phyloP scores from a whole-genome alignment of 129 eudicot genomes.

The Flaveria robusta region DNA sequence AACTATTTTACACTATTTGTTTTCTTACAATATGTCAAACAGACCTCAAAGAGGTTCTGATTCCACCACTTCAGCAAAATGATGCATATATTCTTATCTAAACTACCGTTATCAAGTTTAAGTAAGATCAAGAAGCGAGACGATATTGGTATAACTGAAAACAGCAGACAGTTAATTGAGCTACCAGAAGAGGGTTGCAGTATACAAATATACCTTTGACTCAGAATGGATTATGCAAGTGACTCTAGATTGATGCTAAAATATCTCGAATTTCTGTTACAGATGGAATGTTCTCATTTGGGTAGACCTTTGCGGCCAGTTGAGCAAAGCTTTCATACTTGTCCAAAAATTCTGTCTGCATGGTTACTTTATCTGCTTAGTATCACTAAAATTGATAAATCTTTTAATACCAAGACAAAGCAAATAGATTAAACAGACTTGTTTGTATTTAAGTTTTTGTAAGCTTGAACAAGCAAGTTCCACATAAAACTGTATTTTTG shows the following conservation, averaged over 20 bases:
- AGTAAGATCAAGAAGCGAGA: neutral
- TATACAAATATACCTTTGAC: conserved; percentile 20
- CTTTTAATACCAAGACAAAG: neutral
- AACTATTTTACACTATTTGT: too few species aligned
- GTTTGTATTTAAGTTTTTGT: too few species aligned
- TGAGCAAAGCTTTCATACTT: conserved; percentile 86
- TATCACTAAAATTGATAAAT: neutral
- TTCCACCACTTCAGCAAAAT: neutral
- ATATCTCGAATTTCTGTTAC: conserved; percentile 70
- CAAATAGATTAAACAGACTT: neutral
- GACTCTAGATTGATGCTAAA: conserved; percentile 71
- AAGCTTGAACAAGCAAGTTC: neutral
- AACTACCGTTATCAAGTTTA: neutral
- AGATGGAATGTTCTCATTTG: conserved; percentile 68
- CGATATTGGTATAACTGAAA: neutral
- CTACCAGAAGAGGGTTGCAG: conserved; percentile 4
- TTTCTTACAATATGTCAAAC: too few species aligned
- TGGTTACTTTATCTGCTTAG: conserved; percentile 14
- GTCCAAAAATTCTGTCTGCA: conserved; percentile 85
- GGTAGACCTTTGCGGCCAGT: conserved; percentile 74
- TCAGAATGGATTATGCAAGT: conserved; percentile 9
- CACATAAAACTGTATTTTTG: neutral
- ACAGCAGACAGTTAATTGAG: neutral
- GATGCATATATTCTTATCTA: neutral
- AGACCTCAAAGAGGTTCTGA: too few species aligned